These are phyloP conservation scores for Kwoniella newhampshirensis DNA, from an alignment of 768 basidiomycete species.

Conservation along the genomic window DNA sequence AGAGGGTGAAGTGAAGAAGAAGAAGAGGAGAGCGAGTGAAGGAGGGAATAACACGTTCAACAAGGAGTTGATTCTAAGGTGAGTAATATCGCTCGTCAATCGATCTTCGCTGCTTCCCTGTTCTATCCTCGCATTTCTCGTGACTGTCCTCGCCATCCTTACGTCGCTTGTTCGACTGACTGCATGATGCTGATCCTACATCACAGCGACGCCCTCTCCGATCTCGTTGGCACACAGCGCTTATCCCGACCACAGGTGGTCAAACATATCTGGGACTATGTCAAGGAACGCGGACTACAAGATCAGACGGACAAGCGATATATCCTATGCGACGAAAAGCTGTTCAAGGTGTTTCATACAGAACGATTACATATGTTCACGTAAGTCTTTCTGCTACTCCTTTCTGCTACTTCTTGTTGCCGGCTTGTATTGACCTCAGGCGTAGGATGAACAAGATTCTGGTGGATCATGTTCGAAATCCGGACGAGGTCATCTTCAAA, in stretches of 20 bases:
- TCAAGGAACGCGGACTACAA: conserved; percentile 76
- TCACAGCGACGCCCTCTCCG: conserved; percentile 69
- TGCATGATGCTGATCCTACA: not conserved
- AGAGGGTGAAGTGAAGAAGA: conserved; percentile 36
- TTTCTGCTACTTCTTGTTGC: not conserved
- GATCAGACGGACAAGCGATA: conserved; percentile 79
- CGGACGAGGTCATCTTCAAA: conserved; percentile 39
- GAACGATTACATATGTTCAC: conserved; percentile 80
- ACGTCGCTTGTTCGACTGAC: not conserved
- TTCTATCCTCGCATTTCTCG: not conserved
- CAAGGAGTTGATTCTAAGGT: conserved; percentile 59
- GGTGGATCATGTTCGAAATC: conserved; percentile 59
- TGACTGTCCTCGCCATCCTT: not conserved
- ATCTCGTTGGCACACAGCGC: conserved; percentile 65
- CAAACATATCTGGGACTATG: conserved; percentile 85
- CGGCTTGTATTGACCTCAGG: not conserved
- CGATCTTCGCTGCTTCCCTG: not conserved
- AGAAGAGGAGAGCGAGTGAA: conserved; percentile 59
- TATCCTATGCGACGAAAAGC: conserved; percentile 74
- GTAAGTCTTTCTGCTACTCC: conserved; percentile 19
- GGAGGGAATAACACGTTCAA: conserved; percentile 48
- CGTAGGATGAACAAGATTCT: conserved; percentile 84
- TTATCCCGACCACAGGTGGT: conserved; percentile 86
- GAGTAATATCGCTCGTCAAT: conserved; percentile 13
- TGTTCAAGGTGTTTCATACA: conserved; percentile 73